A percentile compares a stretch with the other conserved stretches of the same genome.
Evolutionary conservation across 2,329 filamentous ascomycete genomes (phyloP).

Genomic region (Stachybotrys chlorohalonatus): DNA sequence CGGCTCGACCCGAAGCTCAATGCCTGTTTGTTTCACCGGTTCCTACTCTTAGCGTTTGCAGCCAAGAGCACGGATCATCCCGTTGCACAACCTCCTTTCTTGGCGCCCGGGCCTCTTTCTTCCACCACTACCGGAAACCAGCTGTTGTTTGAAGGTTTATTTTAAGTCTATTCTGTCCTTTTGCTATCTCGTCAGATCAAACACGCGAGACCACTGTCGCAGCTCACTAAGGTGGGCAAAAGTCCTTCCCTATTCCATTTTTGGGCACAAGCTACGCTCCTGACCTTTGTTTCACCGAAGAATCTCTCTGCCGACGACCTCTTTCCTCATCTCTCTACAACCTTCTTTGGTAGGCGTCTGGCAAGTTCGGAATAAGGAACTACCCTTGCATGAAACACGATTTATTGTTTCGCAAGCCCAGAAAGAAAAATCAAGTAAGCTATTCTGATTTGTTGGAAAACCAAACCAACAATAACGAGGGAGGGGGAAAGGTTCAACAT

Average conservation of each 20-base stretch:
- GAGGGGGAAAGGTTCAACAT: not conserved
- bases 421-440: not conserved
- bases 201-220: not conserved
- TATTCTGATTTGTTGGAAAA: not conserved
- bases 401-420: not conserved
- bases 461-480: not conserved
- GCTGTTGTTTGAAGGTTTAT: not conserved
- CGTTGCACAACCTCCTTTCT: not conserved
- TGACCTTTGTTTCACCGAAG: not conserved
- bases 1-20: not conserved
- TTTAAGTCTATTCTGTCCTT: not conserved
- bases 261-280: not conserved
- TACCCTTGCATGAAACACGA: not conserved
- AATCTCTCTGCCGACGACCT: no score
- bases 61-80: not conserved
- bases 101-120: not conserved
- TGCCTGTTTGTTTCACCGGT: no score
- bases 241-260: not conserved
- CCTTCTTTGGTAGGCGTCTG: no score
- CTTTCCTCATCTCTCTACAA: no score
- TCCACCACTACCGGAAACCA: not conserved
- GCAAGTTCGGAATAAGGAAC: not conserved
- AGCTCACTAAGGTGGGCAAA: not conserved
- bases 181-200: no score
- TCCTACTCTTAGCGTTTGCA: not conserved